Base-by-base conservation (phyloP, 352 stramenopile genomes). In the Globisporangium yorkense region DNA sequence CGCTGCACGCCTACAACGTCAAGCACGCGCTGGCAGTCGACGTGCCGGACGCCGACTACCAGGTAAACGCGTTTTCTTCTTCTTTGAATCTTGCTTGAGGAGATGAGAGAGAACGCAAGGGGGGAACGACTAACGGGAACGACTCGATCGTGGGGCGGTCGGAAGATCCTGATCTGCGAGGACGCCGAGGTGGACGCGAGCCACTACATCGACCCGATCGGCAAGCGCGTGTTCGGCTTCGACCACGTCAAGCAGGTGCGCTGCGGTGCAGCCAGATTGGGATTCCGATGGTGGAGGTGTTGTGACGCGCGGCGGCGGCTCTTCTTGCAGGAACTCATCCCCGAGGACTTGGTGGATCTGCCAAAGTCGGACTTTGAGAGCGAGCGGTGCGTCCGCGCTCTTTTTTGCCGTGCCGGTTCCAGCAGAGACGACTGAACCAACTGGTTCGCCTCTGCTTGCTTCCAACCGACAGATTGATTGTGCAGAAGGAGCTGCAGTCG, bases 191-290 rank as follows among this genome's bases (percentile, higher is more conserved):
- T 97, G 49, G 87, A 96, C 56, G 57, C 71, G 13, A 76, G 71
- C 21, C 87, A 95, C 62, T 97, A 96, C 65, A 57, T 96, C 13
- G 89, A 96, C 58, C 75, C 83, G 27, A 83, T 84, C 41, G 79
- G 75, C 47, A 82, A 81, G 56, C 77, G 72, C 56, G 71, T 94
- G 51, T 72, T 96, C 39, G 80, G 75, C 24, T 92, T 97, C 61
- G 87, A 97, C 70, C 89, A 96, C 59, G 79, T 95, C 51, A 93
- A 88, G 65, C 72, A 85, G 71, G 61, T 73, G 66, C 39, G 54
- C 37, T 18, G 12, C 37, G 37, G 10, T 9, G 35, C 24, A 27
- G 24, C 24, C 24, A 27, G 24, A 27, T 27, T 27, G 24, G 24
- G 24, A 27, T 27, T 27, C 24, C 24, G 24, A 27, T 27, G 24